Evolutionary conservation across 1,284 basidiomycete species (phyloP).

Genomic region (Amylostereum areolatum): DNA sequence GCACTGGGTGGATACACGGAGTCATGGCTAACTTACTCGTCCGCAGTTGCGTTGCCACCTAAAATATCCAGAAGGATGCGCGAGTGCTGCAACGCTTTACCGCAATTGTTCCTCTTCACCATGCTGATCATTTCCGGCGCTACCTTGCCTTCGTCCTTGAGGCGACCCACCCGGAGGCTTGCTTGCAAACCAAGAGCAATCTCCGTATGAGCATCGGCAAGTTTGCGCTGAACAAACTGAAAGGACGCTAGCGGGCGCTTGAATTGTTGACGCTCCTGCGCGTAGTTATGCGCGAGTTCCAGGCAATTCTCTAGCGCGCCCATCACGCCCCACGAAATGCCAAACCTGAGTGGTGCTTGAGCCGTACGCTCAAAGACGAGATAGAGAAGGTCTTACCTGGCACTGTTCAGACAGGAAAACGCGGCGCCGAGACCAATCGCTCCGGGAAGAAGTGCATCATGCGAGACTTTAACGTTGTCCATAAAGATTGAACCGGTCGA

Average conservation of each 20-base stretch:
- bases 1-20: too few relatives aligned
- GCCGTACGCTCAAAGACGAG: background rate
- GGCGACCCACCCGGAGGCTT: conserved; percentile 73
- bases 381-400: conserved; percentile 44
- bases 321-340: conserved; percentile 93
- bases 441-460: conserved; percentile 72
- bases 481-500: conserved; percentile 93
- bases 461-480: conserved; percentile 72
- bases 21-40: conserved; percentile 58
- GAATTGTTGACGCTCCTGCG: conserved; percentile 89
- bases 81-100: conserved; percentile 82
- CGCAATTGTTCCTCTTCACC: conserved; percentile 95
- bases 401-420: conserved; percentile 90
- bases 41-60: conserved; percentile 86
- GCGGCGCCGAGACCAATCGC: conserved; percentile 75
- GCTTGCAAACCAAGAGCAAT: conserved; percentile 79
- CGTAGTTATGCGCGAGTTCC: conserved; percentile 73
- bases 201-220: conserved; percentile 89
- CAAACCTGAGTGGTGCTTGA: conserved; percentile 42
- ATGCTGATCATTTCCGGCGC: conserved; percentile 93
- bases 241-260: conserved; percentile 86
- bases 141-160: conserved; percentile 79
- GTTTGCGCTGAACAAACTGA: conserved; percentile 96
- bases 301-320: conserved; percentile 94
- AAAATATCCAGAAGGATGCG: conserved; percentile 81